Base-by-base conservation (phyloP, 257 asterid genomes). In the Catharanthus roseus region DNA sequence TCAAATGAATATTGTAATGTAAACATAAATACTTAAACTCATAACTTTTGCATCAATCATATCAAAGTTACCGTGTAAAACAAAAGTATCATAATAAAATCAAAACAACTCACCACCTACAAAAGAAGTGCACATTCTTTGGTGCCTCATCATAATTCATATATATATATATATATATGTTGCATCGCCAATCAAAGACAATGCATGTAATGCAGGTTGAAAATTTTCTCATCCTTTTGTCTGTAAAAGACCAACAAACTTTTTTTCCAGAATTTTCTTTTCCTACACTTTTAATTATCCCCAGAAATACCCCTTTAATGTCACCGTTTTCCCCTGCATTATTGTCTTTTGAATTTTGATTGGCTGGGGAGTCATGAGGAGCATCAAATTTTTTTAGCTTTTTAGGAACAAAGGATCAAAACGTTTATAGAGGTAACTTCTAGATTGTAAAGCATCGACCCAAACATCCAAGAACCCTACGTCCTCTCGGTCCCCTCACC, bases 321-420 rank as follows among this genome's bases (percentile, higher is more conserved):
- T 34, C 24, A 19, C 47, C 10, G 1, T 6, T 61, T 47, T 34
- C 23, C 45, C 21, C 47, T 62, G 26, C 29, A 33, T 34, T n/a
- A n/a, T n/a, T 19, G 1, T 21, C 19, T 21, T 36, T 21, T 61
- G 26, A 19, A 6, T 21, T 36, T 21, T 61, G 26, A 19, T 62
- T 34, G 26, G 47, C 26, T 4, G 28, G 19, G 45, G 6, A n/a
- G 47, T n/a, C n/a, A n/a, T 34, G 39, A 41, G 26, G 29, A 10
- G 18, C n/a, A 34, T 62, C 28, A 62, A 34, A 33, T 61, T 62
- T n/a, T n/a, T n/a, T 60, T 24, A 31, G 66, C 66, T 61, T 61
- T 36, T 41, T 62, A 21, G 26, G 33, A 61, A 61, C 55, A 49
- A 49, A 0, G 21, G 23, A 60, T 3, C 3, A 38, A 38, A 31